phyloP scores from a whole-genome alignment of 1,139 yeast genomes.

The Kodamaea sp. region DNA sequence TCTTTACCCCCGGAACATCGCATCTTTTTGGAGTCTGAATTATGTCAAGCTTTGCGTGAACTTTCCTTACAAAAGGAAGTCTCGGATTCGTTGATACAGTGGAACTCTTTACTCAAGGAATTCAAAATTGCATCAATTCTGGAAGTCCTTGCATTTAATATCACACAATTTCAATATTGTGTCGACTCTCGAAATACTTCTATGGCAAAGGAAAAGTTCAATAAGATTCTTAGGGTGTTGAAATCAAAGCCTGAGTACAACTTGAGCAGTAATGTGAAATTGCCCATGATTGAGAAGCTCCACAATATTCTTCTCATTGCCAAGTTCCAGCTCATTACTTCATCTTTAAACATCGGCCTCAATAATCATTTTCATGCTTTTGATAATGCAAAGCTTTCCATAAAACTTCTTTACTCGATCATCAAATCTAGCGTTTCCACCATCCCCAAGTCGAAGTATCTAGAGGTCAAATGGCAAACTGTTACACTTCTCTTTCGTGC shows the following conservation, averaged over 20 bases:
- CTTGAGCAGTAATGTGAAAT: constrained; percentile 17
- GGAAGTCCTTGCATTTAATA: constrained; percentile 19
- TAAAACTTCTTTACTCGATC: constrained; percentile 45
- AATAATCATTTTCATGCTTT: constrained; percentile 26
- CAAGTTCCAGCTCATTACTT: constrained; percentile 32
- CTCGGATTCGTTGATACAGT: constrained; percentile 15
- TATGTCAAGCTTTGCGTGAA: constrained; percentile 16
- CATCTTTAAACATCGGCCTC: constrained; percentile 20
- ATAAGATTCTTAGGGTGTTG: constrained; percentile 26
- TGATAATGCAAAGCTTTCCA: constrained; percentile 34
- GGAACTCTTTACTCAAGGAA: constrained; percentile 19
- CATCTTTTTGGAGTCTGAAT: constrained; percentile 16
- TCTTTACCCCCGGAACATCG: constrained; percentile 5
- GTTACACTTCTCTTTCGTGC: constrained; percentile 32
- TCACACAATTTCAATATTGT: constrained; percentile 32
- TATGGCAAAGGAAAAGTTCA: constrained; percentile 24
- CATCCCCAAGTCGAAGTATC: constrained; percentile 18
- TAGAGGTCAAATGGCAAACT: constrained; percentile 36
- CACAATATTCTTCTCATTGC: constrained; percentile 37
- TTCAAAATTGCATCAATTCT: constrained; percentile 9
- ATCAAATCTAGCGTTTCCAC: constrained; percentile 35
- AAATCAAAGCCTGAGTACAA: constrained; percentile 31
- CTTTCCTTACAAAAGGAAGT: constrained; percentile 14
- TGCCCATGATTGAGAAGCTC: constrained; percentile 28
- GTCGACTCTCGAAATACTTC: constrained; percentile 16